These are phyloP conservation scores for Vigna reflexopilosa DNA, from an alignment of 306 rosid genomes.

Conservation along the genomic window DNA sequence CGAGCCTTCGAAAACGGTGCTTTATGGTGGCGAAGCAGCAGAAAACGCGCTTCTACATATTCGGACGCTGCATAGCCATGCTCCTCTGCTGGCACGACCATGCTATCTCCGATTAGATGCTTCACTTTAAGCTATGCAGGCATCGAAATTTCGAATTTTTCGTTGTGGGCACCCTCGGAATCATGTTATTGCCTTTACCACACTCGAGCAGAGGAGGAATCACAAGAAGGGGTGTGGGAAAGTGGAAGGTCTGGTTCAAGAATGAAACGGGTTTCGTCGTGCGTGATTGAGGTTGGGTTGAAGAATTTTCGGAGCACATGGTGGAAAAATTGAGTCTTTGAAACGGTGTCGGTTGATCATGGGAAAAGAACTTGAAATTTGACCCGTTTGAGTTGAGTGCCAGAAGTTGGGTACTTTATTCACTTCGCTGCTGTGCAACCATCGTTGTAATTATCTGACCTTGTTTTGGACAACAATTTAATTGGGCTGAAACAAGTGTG, in stretches of 20 bases:
- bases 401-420: slow-evolving; percentile 26
- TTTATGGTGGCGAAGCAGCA: slow-evolving; percentile 51
- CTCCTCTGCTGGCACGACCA: slow-evolving; percentile 64
- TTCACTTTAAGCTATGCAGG: neutral
- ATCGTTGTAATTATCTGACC: slow-evolving; percentile 37
- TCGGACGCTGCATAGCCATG: slow-evolving; percentile 58
- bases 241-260: neutral
- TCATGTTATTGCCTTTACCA: neutral
- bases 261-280: neutral
- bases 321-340: slow-evolving; percentile 12
- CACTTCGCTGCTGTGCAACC: neutral
- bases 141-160: neutral
- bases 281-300: slow-evolving; percentile 19
- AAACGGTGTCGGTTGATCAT: slow-evolving; percentile 4
- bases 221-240: neutral
- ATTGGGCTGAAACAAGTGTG: slow-evolving; percentile 19
- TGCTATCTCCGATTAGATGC: slow-evolving; percentile 45
- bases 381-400: slow-evolving; percentile 17
- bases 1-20: slow-evolving; percentile 47
- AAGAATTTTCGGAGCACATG: slow-evolving; percentile 2
- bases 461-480: slow-evolving; percentile 19
- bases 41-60: slow-evolving; percentile 53
- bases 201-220: neutral
- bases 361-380: neutral
- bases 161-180: neutral